A percentile compares a stretch with the other conserved stretches of the same genome.
Conservation (phyloP, 2,329 filamentous ascomycete species). For the Lecanicillium sp. region DNA sequence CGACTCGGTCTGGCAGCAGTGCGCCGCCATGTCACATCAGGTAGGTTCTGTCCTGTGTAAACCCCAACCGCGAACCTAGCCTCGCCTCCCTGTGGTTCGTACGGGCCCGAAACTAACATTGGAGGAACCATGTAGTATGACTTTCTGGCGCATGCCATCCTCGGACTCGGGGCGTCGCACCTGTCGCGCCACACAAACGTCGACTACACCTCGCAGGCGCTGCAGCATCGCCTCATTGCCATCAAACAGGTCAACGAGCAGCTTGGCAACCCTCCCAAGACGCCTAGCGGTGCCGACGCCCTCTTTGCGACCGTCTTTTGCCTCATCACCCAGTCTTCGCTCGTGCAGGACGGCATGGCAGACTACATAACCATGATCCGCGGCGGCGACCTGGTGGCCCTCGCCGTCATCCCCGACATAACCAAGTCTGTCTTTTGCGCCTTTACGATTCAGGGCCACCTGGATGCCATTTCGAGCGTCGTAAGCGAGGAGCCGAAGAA, state of each 20-base stretch:
- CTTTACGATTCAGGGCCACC: slow-evolving; percentile 18
- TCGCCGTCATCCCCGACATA: slow-evolving; percentile 14
- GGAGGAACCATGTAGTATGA: slow-evolving; percentile 19
- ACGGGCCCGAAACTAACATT: no score
- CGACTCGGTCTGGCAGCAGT: slow-evolving; percentile 24
- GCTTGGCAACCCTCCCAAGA: slow-evolving; percentile 17
- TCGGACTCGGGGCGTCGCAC: slow-evolving; percentile 29
- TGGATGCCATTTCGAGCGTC: slow-evolving; percentile 13
- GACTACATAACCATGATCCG: slow-evolving; percentile 29
- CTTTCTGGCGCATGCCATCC: slow-evolving; percentile 27
- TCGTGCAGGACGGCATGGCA: slow-evolving; percentile 28
- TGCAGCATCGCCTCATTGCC: slow-evolving; percentile 26
- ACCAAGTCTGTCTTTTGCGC: slow-evolving; percentile 14
- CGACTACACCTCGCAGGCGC: slow-evolving; percentile 20
- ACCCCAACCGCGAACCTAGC: background rate
- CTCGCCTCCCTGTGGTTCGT: no score
- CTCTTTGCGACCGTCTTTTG: slow-evolving; percentile 26
- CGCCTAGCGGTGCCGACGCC: slow-evolving; percentile 25
- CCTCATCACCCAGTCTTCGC: slow-evolving; percentile 25
- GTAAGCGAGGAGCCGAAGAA: slow-evolving; percentile 16
- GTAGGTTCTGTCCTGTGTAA: slow-evolving; percentile 14
- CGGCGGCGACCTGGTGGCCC: slow-evolving; percentile 18
- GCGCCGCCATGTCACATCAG: slow-evolving; percentile 25
- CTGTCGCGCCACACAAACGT: slow-evolving; percentile 20
- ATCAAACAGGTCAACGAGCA: slow-evolving; percentile 27